These are phyloP conservation scores for Thelonectria olida DNA, from an alignment of 2,329 filamentous ascomycete species.

Conservation along the genomic window DNA sequence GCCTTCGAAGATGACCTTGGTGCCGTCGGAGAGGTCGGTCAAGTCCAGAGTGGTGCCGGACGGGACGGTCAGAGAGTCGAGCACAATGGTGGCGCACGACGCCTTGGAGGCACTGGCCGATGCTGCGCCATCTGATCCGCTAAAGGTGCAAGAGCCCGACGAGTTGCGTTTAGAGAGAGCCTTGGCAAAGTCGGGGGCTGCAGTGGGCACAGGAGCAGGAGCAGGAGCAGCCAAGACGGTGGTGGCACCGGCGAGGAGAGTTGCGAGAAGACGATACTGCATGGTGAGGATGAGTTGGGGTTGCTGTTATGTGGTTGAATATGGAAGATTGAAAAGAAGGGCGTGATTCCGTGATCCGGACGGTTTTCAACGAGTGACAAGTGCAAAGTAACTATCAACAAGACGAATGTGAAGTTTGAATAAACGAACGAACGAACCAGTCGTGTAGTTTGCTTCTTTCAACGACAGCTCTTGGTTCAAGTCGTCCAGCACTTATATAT, in stretches of 20 bases:
- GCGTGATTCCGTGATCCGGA: slow-evolving; percentile 5
- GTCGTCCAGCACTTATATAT: slow-evolving; percentile 2
- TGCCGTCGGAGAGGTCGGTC: slow-evolving; percentile 14
- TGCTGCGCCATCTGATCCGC: slow-evolving; percentile 10
- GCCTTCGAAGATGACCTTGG: slow-evolving; percentile 16
- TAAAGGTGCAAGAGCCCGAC: slow-evolving; percentile 15
- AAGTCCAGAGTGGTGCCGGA: slow-evolving; percentile 17
- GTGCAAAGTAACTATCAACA: neutral
- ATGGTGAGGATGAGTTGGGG: slow-evolving; percentile 1
- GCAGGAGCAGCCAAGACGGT: slow-evolving; percentile 13
- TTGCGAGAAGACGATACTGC: slow-evolving; percentile 14
- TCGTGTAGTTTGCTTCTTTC: slow-evolving; percentile 2
- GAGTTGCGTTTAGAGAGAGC: slow-evolving; percentile 3
- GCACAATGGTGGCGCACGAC: slow-evolving; percentile 14
- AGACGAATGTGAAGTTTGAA: neutral
- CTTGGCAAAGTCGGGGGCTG: neutral
- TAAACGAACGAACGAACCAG: slow-evolving; percentile 11
- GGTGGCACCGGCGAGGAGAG: slow-evolving; percentile 5
- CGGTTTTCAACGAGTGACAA: slow-evolving; percentile 9
- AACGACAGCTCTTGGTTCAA: neutral
- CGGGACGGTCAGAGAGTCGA: slow-evolving; percentile 6
- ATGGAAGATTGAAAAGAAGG: neutral
- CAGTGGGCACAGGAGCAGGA: slow-evolving; percentile 8
- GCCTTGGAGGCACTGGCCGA: slow-evolving; percentile 17
- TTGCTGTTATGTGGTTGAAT: no score